Percentiles rank a stretch among this genome's conserved stretches.
These are phyloP conservation scores for Metschnikowia arizonensis DNA, from an alignment of 805 yeast species.

Conservation along the genomic window DNA sequence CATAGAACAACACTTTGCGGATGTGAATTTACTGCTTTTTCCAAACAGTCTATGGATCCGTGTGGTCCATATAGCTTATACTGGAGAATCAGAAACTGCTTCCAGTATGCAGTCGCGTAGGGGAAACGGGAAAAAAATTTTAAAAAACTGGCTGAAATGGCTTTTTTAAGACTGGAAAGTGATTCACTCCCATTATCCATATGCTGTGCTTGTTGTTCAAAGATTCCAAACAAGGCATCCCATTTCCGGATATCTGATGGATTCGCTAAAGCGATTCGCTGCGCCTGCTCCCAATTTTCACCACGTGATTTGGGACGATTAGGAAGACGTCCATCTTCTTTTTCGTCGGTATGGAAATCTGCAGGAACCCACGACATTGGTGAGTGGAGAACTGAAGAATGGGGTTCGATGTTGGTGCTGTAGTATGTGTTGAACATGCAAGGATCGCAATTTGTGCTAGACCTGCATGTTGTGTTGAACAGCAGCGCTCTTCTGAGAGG, in stretches of 20 bases:
- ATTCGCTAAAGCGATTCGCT: constrained; percentile 13
- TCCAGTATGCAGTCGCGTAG: constrained; percentile 59
- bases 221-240: constrained; percentile 34
- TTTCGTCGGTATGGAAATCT: not conserved
- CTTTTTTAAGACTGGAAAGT: constrained; percentile 2
- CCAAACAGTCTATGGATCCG: constrained; percentile 45
- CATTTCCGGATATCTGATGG: constrained; percentile 37
- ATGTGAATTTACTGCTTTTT: constrained; percentile 35
- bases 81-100: constrained; percentile 50
- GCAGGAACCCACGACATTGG: constrained; percentile 4
- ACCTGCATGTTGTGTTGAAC: too few relatives aligned
- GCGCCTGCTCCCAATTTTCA: constrained; percentile 13
- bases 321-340: not conserved
- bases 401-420: not conserved
- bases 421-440: too few relatives aligned
- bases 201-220: constrained; percentile 18
- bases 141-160: constrained; percentile 4
- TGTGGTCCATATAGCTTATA: constrained; percentile 54
- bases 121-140: constrained; percentile 52
- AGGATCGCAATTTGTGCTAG: too few relatives aligned
- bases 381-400: not conserved
- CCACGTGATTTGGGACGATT: constrained; percentile 2
- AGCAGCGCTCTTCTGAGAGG: too few relatives aligned
- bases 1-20: constrained; percentile 65
- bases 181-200: constrained; percentile 1